phyloP scores from a whole-genome alignment of 306 rosid genomes.

The Cicer arietinum region DNA sequence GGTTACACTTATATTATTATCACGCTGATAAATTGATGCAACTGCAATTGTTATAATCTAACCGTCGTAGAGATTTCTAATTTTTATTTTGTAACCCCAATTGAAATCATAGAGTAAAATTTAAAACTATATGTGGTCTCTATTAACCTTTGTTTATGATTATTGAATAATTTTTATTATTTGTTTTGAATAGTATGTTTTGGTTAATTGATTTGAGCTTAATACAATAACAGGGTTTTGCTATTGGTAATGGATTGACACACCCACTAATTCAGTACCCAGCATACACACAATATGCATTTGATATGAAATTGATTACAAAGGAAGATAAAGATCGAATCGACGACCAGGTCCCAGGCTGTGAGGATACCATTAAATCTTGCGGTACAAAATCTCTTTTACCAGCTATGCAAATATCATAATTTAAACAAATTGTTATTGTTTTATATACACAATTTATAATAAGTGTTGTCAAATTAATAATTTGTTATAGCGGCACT shows the following conservation, averaged over 20 bases:
- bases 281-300: conserved; percentile 79
- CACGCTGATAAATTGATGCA: too few species aligned
- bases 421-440: background rate
- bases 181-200: background rate
- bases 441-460: background rate
- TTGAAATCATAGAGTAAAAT: too few species aligned
- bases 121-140: too few species aligned
- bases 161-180: too few species aligned
- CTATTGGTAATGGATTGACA: conserved; percentile 88
- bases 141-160: too few species aligned
- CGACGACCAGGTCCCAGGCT: conserved; percentile 56
- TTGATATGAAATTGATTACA: conserved; percentile 57
- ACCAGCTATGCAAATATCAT: too few species aligned
- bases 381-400: conserved; percentile 56
- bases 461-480: background rate
- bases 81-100: too few species aligned
- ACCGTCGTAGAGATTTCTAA: too few species aligned
- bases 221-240: conserved; percentile 67
- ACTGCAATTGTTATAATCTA: too few species aligned
- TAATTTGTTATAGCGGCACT: background rate
- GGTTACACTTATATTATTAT: background rate
- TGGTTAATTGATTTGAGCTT: background rate
- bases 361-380: conserved; percentile 47
- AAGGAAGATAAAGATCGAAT: conserved; percentile 48
- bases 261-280: conserved; percentile 73